These are phyloP conservation scores for Rhodotorula sp. DNA, from an alignment of 1,284 basidiomycete genomes.

Conservation along the genomic window DNA sequence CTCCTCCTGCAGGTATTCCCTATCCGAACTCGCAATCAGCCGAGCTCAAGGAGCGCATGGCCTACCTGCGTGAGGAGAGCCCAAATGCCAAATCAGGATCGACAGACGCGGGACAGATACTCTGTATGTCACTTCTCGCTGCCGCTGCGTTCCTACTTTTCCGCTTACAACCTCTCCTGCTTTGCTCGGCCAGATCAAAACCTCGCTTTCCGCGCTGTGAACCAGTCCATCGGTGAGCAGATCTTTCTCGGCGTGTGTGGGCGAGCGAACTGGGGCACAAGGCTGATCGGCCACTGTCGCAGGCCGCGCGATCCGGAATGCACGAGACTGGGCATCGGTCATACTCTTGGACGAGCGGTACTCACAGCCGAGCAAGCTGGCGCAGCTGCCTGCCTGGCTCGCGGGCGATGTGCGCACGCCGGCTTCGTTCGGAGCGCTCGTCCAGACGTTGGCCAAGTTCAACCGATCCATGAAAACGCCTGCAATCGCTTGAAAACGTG, in stretches of 20 bases:
- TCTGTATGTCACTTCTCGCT: conserved; percentile 63
- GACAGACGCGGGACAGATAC: conserved; percentile 73
- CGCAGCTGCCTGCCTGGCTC: conserved; percentile 86
- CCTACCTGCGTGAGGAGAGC: conserved; percentile 60
- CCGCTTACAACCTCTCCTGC: not conserved
- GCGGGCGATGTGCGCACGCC: conserved; percentile 63
- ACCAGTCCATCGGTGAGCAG: conserved; percentile 82
- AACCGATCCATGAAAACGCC: not conserved
- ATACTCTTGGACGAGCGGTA: conserved; percentile 84
- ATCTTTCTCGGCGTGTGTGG: not conserved
- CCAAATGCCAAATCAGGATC: conserved; percentile 54
- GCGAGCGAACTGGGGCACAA: not conserved
- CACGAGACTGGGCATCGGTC: conserved; percentile 72
- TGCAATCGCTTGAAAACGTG: too few species aligned
- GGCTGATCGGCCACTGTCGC: not conserved
- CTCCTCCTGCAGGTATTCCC: conserved; percentile 68
- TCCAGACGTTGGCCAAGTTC: conserved; percentile 21
- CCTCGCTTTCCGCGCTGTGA: conserved; percentile 62
- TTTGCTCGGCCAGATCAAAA: conserved; percentile 39
- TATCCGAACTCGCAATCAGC: conserved; percentile 89
- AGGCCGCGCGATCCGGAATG: conserved; percentile 88
- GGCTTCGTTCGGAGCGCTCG: conserved; percentile 68
- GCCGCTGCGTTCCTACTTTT: not conserved
- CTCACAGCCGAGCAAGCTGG: conserved; percentile 62
- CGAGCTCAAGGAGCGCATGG: conserved; percentile 88